phyloP scores from a whole-genome alignment of 2,329 filamentous ascomycete genomes.

The Didymella keratinophila region DNA sequence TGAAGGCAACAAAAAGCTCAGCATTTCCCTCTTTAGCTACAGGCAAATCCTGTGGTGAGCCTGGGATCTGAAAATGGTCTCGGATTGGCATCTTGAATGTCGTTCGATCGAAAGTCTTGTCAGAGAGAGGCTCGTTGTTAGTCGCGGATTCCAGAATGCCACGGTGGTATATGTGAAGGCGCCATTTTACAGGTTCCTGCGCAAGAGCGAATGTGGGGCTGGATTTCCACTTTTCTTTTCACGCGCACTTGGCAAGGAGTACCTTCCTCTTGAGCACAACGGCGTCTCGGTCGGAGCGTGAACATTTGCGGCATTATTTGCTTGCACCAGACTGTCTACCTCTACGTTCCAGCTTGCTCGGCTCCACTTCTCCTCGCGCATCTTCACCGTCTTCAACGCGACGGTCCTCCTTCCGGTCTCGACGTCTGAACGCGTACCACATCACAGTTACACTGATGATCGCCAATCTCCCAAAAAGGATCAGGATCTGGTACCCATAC shows the following conservation, averaged over 20 bases:
- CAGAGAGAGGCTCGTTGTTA: not conserved
- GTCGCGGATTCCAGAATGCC: not conserved
- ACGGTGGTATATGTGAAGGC: not conserved
- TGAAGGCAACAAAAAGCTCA: not conserved
- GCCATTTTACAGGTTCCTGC: not conserved
- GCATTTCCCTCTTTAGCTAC: not conserved
- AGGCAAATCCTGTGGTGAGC: not conserved
- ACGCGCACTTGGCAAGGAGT: not conserved
- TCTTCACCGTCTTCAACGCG: not conserved
- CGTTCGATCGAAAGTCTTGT: not conserved
- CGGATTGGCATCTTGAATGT: not conserved
- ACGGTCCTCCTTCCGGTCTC: not conserved
- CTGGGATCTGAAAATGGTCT: not conserved
- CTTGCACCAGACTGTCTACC: not conserved
- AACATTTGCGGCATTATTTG: too few species aligned
- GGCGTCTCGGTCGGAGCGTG: too few species aligned
- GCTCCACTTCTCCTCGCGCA: not conserved
- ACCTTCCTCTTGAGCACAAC: not conserved
- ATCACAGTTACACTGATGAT: too few species aligned
- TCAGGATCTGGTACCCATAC: not conserved
- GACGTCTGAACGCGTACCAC: too few species aligned
- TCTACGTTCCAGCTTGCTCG: not conserved
- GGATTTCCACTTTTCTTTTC: not conserved
- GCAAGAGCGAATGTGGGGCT: not conserved
- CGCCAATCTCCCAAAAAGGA: too few species aligned